phyloP scores from a whole-genome alignment of 306 rosid genomes.

The Oxytropis ochrocephala region DNA sequence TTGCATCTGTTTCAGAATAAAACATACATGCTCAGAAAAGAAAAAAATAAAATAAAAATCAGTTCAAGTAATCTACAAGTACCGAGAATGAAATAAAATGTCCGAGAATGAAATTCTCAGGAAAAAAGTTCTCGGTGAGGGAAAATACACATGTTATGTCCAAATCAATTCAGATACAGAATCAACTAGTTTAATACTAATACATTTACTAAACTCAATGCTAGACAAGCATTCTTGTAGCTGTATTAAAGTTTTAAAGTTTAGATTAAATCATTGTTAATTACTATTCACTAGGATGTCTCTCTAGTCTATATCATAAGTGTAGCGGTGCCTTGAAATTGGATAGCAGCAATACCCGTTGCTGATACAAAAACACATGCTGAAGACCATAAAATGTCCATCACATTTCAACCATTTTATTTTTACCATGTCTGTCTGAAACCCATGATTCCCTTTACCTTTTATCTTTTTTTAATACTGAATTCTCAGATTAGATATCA shows the following conservation, averaged over 20 bases:
- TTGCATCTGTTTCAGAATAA: constrained; percentile 26
- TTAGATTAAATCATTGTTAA: background rate
- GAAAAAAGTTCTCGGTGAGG: background rate
- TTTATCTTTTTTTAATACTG: background rate
- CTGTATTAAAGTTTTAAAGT: background rate
- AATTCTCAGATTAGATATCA: constrained; percentile 1
- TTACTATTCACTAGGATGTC: background rate
- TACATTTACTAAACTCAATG: background rate
- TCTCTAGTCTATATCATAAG: background rate
- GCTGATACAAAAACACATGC: background rate
- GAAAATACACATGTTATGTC: background rate
- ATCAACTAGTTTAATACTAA: background rate
- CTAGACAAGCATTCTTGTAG: background rate
- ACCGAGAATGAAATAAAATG: background rate
- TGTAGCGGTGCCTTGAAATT: background rate
- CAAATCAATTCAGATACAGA: background rate
- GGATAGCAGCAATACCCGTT: background rate
- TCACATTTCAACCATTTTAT: background rate
- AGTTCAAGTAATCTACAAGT: background rate
- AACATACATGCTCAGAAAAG: constrained; percentile 2
- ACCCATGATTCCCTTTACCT: background rate
- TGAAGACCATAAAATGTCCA: background rate
- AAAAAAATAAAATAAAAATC: too few species aligned
- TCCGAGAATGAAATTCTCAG: background rate
- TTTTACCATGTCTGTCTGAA: background rate